A percentile compares a stretch with the other conserved stretches of the same genome.
These are phyloP conservation scores for Gossypium anomalum DNA, from an alignment of 345 rosid species.

Conservation along the genomic window DNA sequence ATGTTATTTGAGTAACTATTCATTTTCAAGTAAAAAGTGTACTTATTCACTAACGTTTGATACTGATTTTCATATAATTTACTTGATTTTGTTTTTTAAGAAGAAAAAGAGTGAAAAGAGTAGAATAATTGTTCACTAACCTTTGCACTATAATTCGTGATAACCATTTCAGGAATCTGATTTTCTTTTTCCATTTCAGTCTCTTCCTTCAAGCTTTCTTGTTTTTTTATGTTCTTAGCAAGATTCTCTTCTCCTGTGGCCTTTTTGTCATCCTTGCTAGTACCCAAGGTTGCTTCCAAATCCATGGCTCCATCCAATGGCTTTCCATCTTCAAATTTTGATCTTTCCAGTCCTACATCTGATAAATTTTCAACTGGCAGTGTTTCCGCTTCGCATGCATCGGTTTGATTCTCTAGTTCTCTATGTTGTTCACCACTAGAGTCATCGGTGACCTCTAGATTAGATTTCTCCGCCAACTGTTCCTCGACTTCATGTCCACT, in stretches of 20 bases:
- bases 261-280: slow-evolving; percentile 7
- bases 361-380: slow-evolving; percentile 1
- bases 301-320: slow-evolving; percentile 18
- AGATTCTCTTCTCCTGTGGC: slow-evolving; percentile 16
- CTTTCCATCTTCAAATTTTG: slow-evolving; percentile 14
- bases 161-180: not conserved
- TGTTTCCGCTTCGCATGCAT: not conserved
- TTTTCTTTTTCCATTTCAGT: slow-evolving; percentile 10
- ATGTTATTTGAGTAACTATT: too few relatives aligned
- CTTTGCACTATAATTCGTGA: not conserved
- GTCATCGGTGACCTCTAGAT: slow-evolving; percentile 10
- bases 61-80: not conserved
- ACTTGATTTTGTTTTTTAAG: not conserved
- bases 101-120: not conserved
- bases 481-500: slow-evolving; percentile 4
- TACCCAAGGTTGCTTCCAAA: not conserved
- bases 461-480: slow-evolving; percentile 12
- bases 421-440: slow-evolving; percentile 13
- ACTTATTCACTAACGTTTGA: not conserved
- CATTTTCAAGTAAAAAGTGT: too few relatives aligned
- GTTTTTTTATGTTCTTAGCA: slow-evolving; percentile 7
- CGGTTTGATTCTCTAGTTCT: not conserved
- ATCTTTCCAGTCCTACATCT: not conserved
- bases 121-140: not conserved
- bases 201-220: slow-evolving; percentile 21